A percentile compares a stretch with the other conserved stretches of the same genome.
These are phyloP conservation scores for Chaetomium tenue DNA, from an alignment of 495 filamentous ascomycete genomes.

Conservation along the genomic window DNA sequence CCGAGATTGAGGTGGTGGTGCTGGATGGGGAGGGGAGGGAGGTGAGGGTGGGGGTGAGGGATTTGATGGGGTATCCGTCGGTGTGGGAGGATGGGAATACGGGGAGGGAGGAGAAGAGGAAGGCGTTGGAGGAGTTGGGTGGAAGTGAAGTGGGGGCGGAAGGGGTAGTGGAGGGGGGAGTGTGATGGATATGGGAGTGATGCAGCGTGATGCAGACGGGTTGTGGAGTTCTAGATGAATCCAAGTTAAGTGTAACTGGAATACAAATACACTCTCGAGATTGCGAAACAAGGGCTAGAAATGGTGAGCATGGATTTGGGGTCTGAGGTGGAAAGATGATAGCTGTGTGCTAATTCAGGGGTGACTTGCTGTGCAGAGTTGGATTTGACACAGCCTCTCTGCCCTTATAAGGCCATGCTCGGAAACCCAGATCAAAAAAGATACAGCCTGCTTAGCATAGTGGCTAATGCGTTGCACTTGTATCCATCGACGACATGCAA, in stretches of 20 bases:
- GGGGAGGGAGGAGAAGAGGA: slow-evolving; percentile 8
- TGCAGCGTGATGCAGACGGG: too few species aligned
- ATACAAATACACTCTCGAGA: too few species aligned
- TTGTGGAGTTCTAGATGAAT: too few species aligned
- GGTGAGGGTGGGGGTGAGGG: not conserved
- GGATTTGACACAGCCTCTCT: not conserved
- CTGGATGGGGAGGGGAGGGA: not conserved
- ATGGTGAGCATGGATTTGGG: too few species aligned
- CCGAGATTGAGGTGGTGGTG: slow-evolving; percentile 19
- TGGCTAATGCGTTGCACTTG: slow-evolving; percentile 40
- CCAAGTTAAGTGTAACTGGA: too few species aligned
- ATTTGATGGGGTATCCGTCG: slow-evolving; percentile 8
- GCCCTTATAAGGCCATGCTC: not conserved
- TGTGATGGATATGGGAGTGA: not conserved
- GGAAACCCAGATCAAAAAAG: not conserved
- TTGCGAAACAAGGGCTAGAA: too few species aligned
- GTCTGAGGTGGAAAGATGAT: too few species aligned
- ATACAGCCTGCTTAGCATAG: slow-evolving; percentile 34
- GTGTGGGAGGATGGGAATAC: slow-evolving; percentile 14
- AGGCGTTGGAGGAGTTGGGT: not conserved
- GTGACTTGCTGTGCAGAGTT: too few species aligned
- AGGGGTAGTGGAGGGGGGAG: not conserved
- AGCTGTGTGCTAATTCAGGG: too few species aligned
- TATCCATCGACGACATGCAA: slow-evolving; percentile 33
- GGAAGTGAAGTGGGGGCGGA: not conserved